Evolutionary conservation across 2,329 filamentous ascomycete species (phyloP).

Genomic region (Penicillium sp.): DNA sequence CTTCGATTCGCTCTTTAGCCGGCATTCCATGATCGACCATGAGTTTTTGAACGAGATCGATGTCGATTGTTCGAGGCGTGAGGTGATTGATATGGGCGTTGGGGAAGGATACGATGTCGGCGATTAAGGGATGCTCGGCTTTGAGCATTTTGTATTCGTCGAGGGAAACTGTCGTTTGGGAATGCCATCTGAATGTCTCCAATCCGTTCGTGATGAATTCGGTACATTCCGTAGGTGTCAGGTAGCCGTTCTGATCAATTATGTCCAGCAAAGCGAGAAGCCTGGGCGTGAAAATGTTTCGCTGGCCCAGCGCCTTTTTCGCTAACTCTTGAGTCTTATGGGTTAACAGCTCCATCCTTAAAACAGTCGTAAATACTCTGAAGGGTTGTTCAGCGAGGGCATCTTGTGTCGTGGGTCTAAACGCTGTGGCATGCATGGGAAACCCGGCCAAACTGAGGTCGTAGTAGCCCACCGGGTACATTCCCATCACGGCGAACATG

Average conservation of each 20-base stretch:
- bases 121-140: slow-evolving; percentile 53
- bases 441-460: slow-evolving; percentile 53
- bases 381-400: slow-evolving; percentile 52
- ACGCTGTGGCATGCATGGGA: slow-evolving; percentile 58
- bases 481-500: slow-evolving; percentile 53
- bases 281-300: slow-evolving; percentile 49
- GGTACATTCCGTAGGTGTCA: slow-evolving; percentile 37
- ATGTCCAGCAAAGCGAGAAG: slow-evolving; percentile 43
- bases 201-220: slow-evolving; percentile 51
- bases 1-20: slow-evolving; percentile 57
- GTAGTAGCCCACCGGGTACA: slow-evolving; percentile 58
- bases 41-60: slow-evolving; percentile 47
- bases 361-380: slow-evolving; percentile 47
- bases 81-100: slow-evolving; percentile 60
- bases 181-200: slow-evolving; percentile 55
- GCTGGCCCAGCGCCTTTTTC: slow-evolving; percentile 36
- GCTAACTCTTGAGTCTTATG: slow-evolving; percentile 38
- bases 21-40: slow-evolving; percentile 50
- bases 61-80: slow-evolving; percentile 57
- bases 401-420: slow-evolving; percentile 46
- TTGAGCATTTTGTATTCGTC: slow-evolving; percentile 50
- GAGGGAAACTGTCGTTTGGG: slow-evolving; percentile 43
- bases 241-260: slow-evolving; percentile 35
- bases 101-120: slow-evolving; percentile 51
- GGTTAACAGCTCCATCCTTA: slow-evolving; percentile 49